A percentile compares a stretch with the other conserved stretches of the same genome.
phyloP scores from a whole-genome alignment of 148 eudicot species.

The Cornus florida region DNA sequence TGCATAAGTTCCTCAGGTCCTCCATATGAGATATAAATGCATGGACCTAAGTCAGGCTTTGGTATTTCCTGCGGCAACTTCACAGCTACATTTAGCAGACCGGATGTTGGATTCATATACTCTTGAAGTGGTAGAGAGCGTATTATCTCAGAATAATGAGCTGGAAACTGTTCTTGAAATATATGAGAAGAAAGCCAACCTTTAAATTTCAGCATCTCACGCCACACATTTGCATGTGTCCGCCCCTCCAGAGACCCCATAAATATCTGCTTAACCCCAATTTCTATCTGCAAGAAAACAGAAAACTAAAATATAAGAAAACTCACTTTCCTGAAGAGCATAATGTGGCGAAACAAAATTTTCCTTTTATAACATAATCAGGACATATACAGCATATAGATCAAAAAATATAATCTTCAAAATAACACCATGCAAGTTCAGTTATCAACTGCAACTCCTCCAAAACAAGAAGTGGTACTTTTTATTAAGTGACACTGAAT shows the following conservation, averaged over 20 bases:
- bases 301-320: not conserved
- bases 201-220: constrained; percentile 59
- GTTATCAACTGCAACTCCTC: not conserved
- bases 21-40: constrained; percentile 65
- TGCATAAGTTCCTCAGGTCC: constrained; percentile 60
- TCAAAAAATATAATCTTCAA: not conserved
- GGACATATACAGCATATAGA: not conserved
- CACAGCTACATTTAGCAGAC: constrained; percentile 67
- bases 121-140: constrained; percentile 70
- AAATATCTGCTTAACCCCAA: constrained; percentile 54
- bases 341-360: not conserved
- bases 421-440: not conserved
- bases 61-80: constrained; percentile 55
- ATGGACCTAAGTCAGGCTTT: constrained; percentile 67
- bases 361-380: not conserved
- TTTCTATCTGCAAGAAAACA: constrained; percentile 56
- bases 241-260: constrained; percentile 47
- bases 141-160: constrained; percentile 56
- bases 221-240: constrained; percentile 40
- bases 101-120: constrained; percentile 64
- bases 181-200: constrained; percentile 60
- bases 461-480: not conserved
- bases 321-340: not conserved
- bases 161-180: constrained; percentile 55
- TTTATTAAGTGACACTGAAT: not conserved